Conservation (phyloP, 768 basidiomycete genomes). For the Vararia minispora region DNA sequence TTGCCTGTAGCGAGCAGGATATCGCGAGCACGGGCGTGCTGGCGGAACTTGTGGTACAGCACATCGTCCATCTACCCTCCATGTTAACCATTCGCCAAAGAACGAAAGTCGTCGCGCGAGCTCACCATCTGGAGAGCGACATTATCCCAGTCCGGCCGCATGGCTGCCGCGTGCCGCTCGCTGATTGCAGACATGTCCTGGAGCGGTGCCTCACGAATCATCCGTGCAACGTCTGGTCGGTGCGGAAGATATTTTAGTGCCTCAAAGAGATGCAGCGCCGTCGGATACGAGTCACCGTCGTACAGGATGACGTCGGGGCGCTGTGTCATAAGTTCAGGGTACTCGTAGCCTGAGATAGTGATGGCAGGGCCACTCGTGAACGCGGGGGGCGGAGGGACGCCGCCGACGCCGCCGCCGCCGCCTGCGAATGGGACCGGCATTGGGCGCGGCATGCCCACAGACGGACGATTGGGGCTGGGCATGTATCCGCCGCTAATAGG, state of each 20-base stretch:
- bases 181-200: slow-evolving; percentile 28
- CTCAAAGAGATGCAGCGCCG: slow-evolving; percentile 66
- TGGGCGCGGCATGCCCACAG: slow-evolving; percentile 10
- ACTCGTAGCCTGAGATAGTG: slow-evolving; percentile 17
- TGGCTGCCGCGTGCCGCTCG: slow-evolving; percentile 19
- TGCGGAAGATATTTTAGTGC: slow-evolving; percentile 55
- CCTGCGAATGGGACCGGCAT: slow-evolving; percentile 16
- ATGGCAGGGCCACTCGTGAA: slow-evolving; percentile 28
- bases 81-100: neutral
- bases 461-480: slow-evolving; percentile 8
- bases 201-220: slow-evolving; percentile 35
- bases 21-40: slow-evolving; percentile 48
- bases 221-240: slow-evolving; percentile 41
- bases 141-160: slow-evolving; percentile 46
- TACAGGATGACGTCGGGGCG: slow-evolving; percentile 55
- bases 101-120: slow-evolving; percentile 5
- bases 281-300: slow-evolving; percentile 45
- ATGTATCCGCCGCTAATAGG: slow-evolving; percentile 9
- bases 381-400: slow-evolving; percentile 18
- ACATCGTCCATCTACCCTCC: slow-evolving; percentile 54
- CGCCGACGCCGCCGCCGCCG: slow-evolving; percentile 17
- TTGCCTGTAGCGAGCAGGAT: slow-evolving; percentile 44
- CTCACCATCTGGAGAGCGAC: slow-evolving; percentile 41
- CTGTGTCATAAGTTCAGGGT: slow-evolving; percentile 48
- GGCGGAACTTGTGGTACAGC: slow-evolving; percentile 55